Evolutionary conservation across 2,329 filamentous ascomycete genomes (phyloP), one percentile per base, ranked within the genome.

Genomic region (Mycosphaerella arachidis): DNA sequence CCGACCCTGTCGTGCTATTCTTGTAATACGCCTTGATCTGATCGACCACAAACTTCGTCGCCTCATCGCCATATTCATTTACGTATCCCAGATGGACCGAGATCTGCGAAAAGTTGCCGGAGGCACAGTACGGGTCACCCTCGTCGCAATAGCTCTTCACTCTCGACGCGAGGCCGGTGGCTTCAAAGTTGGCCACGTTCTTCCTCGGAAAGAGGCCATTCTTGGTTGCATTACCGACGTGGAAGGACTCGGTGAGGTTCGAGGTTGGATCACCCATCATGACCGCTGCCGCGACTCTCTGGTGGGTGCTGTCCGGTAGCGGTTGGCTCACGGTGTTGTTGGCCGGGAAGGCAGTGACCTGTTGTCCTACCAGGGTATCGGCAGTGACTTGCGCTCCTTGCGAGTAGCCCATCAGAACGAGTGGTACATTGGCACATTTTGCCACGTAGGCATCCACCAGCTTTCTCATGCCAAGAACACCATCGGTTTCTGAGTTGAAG

Each of bases 381-480:
- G 55, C 45, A 1, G 59, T 52, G 20, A 68, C 63, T 45, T 67
- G 65, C 4, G 63, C 63, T n/a, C 66, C 66, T 56, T 68, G 66
- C 6, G 64, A 67, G 48, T 67, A 67, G 13, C 66, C 66, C 59
- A 64, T 65, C 4, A 66, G 31, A 0, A 66, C 61, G 4, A 68
- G 50, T 2, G 63, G 63, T 10, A 55, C 30, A 8, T 43, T 58
- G 13, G 62, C 57, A 45, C 66, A 68, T 33, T 63, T 54, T 24
- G 54, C 50, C 13, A 63, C 30, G 55, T 58, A 66, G 24, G 48
- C 51, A 33, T 60, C 56, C 29, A 63, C 58, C 16, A 65, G 35
- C 3, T 48, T 48, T 20, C 48, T 55, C 61, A 63, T 62, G 30
- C 30, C 63, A 2, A 59, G 2, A 8, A 63, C 64, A 12, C 64